Evolutionary conservation across 208 protist genomes (phyloP).

Genomic region (Leishmania lainsoni): DNA sequence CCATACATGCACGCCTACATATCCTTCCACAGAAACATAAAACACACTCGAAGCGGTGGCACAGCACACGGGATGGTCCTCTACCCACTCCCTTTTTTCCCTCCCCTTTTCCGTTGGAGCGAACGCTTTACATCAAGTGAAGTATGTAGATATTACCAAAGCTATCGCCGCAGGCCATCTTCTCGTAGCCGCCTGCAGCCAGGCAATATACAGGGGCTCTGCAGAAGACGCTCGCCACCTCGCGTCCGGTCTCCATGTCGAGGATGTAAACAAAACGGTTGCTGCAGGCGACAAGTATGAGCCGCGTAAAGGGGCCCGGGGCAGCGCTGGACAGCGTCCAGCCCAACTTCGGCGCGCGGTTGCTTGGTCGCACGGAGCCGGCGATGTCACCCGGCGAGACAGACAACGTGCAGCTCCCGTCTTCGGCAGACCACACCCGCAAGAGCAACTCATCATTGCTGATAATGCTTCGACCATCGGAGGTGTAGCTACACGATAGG

Average conservation of each 20-base stretch:
- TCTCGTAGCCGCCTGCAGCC: slow-evolving; percentile 49
- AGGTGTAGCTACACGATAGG: slow-evolving; percentile 77
- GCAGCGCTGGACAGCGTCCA: slow-evolving; percentile 83
- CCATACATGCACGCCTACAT: background rate
- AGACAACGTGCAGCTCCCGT: slow-evolving; percentile 61
- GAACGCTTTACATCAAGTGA: slow-evolving; percentile 3
- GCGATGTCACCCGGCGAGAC: slow-evolving; percentile 57
- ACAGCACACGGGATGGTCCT: background rate
- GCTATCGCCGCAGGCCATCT: slow-evolving; percentile 77
- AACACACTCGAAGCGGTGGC: background rate
- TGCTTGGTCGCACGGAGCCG: slow-evolving; percentile 35
- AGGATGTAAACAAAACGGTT: slow-evolving; percentile 89
- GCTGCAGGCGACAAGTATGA: slow-evolving; percentile 79
- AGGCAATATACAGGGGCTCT: slow-evolving; percentile 91
- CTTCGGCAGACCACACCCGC: slow-evolving; percentile 73
- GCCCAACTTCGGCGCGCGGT: slow-evolving; percentile 41
- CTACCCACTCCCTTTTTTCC: background rate
- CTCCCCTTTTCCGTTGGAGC: background rate
- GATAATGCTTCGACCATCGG: slow-evolving; percentile 80
- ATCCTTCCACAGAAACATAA: background rate
- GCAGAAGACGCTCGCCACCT: slow-evolving; percentile 71
- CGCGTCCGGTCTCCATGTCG: slow-evolving; percentile 65
- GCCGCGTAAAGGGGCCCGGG: slow-evolving; percentile 73
- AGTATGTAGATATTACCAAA: slow-evolving; percentile 87
- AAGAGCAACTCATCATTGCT: slow-evolving; percentile 86